Conservation (phyloP, 2,329 filamentous ascomycete genomes). For the Penicillium janthinellum region DNA sequence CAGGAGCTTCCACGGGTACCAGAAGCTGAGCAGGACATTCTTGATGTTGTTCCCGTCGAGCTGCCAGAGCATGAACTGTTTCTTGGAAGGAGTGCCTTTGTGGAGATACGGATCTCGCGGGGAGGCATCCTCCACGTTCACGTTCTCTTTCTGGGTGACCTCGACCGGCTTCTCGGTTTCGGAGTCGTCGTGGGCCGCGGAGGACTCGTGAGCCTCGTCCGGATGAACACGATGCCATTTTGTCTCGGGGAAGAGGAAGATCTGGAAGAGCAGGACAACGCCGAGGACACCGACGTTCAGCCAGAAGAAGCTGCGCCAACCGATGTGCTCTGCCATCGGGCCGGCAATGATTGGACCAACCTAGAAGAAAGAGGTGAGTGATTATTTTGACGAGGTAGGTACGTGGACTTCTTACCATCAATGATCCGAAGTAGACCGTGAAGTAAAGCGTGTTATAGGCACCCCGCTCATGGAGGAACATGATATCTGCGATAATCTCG, state of each 20-base stretch:
- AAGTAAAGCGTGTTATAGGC: constrained; percentile 65
- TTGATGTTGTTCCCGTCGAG: constrained; percentile 48
- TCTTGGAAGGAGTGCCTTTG: constrained; percentile 56
- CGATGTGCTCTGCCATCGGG: constrained; percentile 59
- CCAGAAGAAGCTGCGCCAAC: constrained; percentile 68
- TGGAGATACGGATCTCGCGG: constrained; percentile 58
- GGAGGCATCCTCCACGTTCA: constrained; percentile 31
- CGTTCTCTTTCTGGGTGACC: constrained; percentile 15
- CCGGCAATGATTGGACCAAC: constrained; percentile 61
- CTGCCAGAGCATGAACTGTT: constrained; percentile 59
- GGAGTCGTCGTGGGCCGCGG: constrained; percentile 5
- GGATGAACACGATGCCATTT: constrained; percentile 55
- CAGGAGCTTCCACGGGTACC: constrained; percentile 64
- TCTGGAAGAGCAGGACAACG: constrained; percentile 52
- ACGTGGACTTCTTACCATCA: constrained; percentile 52
- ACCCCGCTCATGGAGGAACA: constrained; percentile 66
- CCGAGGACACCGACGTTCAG: constrained; percentile 60
- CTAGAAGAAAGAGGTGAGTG: constrained; percentile 32
- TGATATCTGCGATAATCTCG: constrained; percentile 64
- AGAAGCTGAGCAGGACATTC: constrained; percentile 58
- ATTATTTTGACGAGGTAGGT: background rate
- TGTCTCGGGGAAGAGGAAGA: constrained; percentile 66
- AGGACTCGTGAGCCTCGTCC: constrained; percentile 15
- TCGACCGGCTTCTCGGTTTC: constrained; percentile 21
- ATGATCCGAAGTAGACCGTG: constrained; percentile 62